Evolutionary conservation across 495 filamentous ascomycete species (phyloP), one percentile per base, ranked within the genome.

Genomic region (Alectoria sarmentosa): DNA sequence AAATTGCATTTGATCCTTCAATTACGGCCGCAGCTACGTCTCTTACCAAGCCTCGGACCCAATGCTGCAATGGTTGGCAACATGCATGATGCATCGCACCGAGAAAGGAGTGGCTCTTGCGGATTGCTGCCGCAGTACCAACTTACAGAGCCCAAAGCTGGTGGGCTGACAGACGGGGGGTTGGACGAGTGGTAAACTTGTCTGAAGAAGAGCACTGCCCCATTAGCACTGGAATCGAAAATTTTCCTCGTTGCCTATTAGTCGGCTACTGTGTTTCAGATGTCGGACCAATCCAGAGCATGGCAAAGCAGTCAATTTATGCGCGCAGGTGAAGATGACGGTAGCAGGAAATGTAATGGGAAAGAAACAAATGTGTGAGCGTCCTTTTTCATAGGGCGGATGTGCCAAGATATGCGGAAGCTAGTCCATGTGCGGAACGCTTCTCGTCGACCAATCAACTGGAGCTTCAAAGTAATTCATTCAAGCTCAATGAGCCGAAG

Each of bases 181-280:
- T 58, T 58, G 62, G 19, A 26, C 28, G 9, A 57, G 26, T 32
- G 28, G 6, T 23, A 34, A 26, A n/a, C 32, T 34, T 32, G 26
- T 15, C 38, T 21, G 8, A 46, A 23, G 48, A 63, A 39, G 19
- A 63, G 61, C 61, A 63, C 61, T 63, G 61, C 61, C 61, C 52
- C 49, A 6, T 3, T n/a, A n/a, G n/a, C n/a, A n/a, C 7, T 37
- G n/a, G 7, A 23, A 15, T 39, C 37, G 38, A 37, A 36, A 17
- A 15, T n/a, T n/a, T 4, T 32, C 8, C 46, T 13, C 41, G 13
- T 56, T 39, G 26, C 23, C 19, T 15, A 13, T 52, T 52, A 17
- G 60, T 10, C 28, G 34, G 21, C 1, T 30, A 34, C 11, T 44
- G 9, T 26, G 41, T 26, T 61, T 30, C 60, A 37, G 10, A 61